Evolutionary conservation across 441 rosid species (phyloP).

Genomic region (Pelargonium australe): DNA sequence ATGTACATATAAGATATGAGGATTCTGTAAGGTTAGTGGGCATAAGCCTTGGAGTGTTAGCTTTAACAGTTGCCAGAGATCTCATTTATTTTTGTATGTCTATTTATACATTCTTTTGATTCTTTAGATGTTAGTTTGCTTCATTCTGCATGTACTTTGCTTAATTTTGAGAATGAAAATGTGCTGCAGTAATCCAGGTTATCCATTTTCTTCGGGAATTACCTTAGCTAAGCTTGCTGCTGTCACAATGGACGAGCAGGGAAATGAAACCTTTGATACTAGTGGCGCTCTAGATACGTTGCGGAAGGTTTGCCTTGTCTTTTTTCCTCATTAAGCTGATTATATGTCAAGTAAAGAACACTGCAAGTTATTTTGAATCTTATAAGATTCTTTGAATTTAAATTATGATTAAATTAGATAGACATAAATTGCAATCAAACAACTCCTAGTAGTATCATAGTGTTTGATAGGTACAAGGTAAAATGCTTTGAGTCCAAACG

Average conservation of each 20-base stretch:
- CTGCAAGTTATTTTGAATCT: too few relatives aligned
- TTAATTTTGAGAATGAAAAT: constrained; percentile 24
- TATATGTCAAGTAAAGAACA: too few relatives aligned
- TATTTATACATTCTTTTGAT: background rate
- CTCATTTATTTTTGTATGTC: constrained; percentile 7
- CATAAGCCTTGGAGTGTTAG: constrained; percentile 19
- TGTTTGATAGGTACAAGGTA: too few relatives aligned
- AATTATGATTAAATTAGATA: too few relatives aligned
- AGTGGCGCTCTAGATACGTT: constrained; percentile 95
- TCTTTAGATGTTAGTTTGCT: constrained; percentile 10
- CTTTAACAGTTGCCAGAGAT: constrained; percentile 9
- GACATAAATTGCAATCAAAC: too few relatives aligned
- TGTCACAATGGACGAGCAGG: constrained; percentile 94
- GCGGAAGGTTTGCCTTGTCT: constrained; percentile 63
- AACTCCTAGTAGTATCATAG: too few relatives aligned
- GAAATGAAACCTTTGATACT: constrained; percentile 92
- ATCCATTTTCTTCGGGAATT: constrained; percentile 87
- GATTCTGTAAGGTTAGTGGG: constrained; percentile 73
- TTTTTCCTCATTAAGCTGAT: constrained; percentile 18
- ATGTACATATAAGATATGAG: constrained; percentile 96
- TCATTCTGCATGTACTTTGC: constrained; percentile 16
- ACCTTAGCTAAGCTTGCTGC: constrained; percentile 98
- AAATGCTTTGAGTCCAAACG: too few relatives aligned
- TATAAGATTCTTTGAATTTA: too few relatives aligned
- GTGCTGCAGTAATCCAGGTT: constrained; percentile 62